Base-by-base conservation (phyloP, 202 grass and related monocot species). In the Schoenoplectus tabernaemontani region DNA sequence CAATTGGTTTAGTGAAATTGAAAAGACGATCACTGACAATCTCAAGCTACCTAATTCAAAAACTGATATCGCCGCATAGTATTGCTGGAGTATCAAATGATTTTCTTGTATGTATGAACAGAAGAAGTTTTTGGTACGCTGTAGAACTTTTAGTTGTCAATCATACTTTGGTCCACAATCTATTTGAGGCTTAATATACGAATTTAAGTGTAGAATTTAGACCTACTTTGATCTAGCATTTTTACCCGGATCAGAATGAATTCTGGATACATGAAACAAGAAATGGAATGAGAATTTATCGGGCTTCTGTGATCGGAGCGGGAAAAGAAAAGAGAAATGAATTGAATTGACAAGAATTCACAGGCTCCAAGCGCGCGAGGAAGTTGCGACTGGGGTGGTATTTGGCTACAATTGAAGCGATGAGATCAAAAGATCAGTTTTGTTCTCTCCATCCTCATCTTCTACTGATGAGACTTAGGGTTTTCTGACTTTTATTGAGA, bases 1-100 rank as follows among this genome's bases (percentile, higher is more conserved):
- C 33, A 17, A 58, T 33, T 79, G 57, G 76, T 79, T 79, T 26
- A 64, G 77, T 41, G 58, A 79, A 64, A 79, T 79, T 9, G 1
- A 80, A 64, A 28, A 64, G 13, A 11, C 3, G 0, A 0, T 26
- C 57, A 80, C 77, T 28, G 58, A 58, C 4, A 38, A 80, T 15
- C 20, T 64, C 1, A 48, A 17, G 38, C 15, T 64, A 48, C 38
- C 38, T 48, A 30, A 39, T 64, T 80, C 77, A n/a, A 48, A 38
- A 80, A 50, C 1, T 64, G 77, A 36, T 62, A 62, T 13, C 36
- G 22, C 39, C 26, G 28, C 59, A 33, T 19, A 36, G 4, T 58
- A 77, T 30, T 19, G 16, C n/a, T 41, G 13, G 19, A 80, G 23
- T 39, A 80, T 64, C 47, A 23, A 53, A 51, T n/a, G 20, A 23